Evolutionary conservation across 495 filamentous ascomycete species (phyloP).

Genomic region (Aspergillus affinis): DNA sequence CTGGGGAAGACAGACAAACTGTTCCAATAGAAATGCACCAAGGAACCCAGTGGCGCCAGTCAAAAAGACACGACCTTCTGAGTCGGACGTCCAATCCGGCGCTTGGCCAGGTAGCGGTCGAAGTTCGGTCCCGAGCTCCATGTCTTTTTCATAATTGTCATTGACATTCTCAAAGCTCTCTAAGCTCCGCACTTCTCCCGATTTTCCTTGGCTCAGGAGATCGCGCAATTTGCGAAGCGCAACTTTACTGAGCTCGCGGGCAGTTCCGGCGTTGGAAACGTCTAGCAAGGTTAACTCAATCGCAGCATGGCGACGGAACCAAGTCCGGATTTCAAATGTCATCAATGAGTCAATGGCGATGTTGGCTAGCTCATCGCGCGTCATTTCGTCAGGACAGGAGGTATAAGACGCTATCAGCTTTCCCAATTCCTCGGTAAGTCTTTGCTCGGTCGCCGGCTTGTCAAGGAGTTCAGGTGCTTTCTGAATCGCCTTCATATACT

Average conservation of each 20-base stretch:
- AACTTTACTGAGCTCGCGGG: conserved; percentile 17
- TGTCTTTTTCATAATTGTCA: conserved; percentile 2
- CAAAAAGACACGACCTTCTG: conserved; percentile 16
- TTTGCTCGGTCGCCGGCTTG: conserved; percentile 11
- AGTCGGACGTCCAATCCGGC: conserved; percentile 5
- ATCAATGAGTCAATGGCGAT: conserved; percentile 45
- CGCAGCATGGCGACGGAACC: conserved; percentile 31
- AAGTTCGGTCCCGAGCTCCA: conserved; percentile 5
- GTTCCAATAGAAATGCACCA: conserved; percentile 10
- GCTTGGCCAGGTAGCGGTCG: neutral
- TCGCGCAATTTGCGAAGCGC: conserved; percentile 15
- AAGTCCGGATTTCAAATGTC: conserved; percentile 43
- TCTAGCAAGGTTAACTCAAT: conserved; percentile 34
- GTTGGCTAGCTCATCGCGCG: conserved; percentile 29
- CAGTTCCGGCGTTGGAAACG: conserved; percentile 23
- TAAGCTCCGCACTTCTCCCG: neutral
- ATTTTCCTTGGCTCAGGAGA: conserved; percentile 10
- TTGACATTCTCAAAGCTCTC: neutral
- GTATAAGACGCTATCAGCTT: conserved; percentile 35
- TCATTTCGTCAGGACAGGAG: conserved; percentile 24
- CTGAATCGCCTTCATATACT: conserved; percentile 15
- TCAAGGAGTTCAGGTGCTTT: conserved; percentile 17
- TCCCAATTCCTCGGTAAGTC: conserved; percentile 21
- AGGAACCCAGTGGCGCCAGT: conserved; percentile 19
- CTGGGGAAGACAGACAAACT: conserved; percentile 2